Evolutionary conservation across 805 yeast species (phyloP).

Genomic region (Pichia ethanolica): DNA sequence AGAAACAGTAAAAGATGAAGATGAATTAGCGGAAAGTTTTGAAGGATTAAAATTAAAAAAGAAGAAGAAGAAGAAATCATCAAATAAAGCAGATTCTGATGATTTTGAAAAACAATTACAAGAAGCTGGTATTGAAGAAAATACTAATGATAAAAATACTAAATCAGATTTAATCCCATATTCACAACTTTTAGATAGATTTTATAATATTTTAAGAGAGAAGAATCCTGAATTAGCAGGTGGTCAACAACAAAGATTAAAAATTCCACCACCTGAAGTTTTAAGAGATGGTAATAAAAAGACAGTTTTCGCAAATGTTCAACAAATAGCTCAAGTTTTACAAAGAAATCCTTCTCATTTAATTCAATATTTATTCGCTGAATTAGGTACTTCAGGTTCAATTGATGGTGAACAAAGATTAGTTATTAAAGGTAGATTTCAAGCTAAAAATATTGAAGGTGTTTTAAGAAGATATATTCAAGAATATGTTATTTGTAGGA

Average conservation of each 20-base stretch:
- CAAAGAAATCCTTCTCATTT: slow-evolving; percentile 97
- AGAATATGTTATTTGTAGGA: slow-evolving; percentile 97
- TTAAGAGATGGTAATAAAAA: slow-evolving; percentile 96
- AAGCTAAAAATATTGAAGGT: slow-evolving; percentile 94
- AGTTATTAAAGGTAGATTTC: slow-evolving; percentile 96
- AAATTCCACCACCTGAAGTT: slow-evolving; percentile 96
- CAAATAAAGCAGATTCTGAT: slow-evolving; percentile 48
- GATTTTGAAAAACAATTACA: slow-evolving; percentile 88
- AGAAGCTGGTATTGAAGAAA: slow-evolving; percentile 74
- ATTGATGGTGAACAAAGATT: slow-evolving; percentile 97
- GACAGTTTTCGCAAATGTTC: slow-evolving; percentile 92
- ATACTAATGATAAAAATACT: slow-evolving; percentile 24
- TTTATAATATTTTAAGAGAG: slow-evolving; percentile 76
- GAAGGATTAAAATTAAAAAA: slow-evolving; percentile 64
- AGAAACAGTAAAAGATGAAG: slow-evolving; percentile 31
- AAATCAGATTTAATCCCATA: slow-evolving; percentile 60
- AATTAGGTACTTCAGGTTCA: slow-evolving; percentile 98
- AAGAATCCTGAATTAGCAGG: slow-evolving; percentile 99
- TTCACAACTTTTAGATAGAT: slow-evolving; percentile 70
- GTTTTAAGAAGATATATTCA: slow-evolving; percentile 92
- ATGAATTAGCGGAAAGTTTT: slow-evolving; percentile 49
- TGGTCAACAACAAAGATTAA: slow-evolving; percentile 86
- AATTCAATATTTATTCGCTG: slow-evolving; percentile 94
- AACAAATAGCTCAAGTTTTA: slow-evolving; percentile 86
- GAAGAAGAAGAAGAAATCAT: slow-evolving; percentile 77